Conservation (phyloP, 257 asterid species). For the Avicennia marina region DNA sequence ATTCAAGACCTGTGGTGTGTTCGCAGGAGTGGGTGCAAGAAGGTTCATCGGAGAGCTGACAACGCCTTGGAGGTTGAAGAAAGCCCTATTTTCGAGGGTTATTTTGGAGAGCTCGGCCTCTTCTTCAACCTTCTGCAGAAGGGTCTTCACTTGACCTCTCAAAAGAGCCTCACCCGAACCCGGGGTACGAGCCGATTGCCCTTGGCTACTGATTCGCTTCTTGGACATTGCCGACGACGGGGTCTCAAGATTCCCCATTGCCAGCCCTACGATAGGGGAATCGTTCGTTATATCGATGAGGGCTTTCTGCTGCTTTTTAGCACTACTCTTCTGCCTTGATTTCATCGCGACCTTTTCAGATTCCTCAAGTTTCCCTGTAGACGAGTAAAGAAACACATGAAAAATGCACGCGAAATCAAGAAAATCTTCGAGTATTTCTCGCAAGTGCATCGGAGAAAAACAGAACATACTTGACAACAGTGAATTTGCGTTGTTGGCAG, state of each 20-base stretch:
- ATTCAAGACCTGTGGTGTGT: constrained; percentile 58
- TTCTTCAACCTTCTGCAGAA: constrained; percentile 88
- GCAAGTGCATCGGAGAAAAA: too few relatives aligned
- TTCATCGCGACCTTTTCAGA: constrained; percentile 32
- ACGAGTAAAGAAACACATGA: neutral
- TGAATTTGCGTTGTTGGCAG: constrained; percentile 24
- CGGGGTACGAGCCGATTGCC: constrained; percentile 38
- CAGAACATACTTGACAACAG: constrained; percentile 29
- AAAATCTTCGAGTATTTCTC: neutral
- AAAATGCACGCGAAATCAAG: neutral
- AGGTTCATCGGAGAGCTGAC: constrained; percentile 50
- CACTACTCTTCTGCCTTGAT: constrained; percentile 37
- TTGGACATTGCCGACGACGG: constrained; percentile 79
- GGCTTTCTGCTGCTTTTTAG: constrained; percentile 27
- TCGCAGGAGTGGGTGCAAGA: constrained; percentile 84
- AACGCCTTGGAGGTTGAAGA: constrained; percentile 43
- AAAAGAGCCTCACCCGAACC: constrained; percentile 91
- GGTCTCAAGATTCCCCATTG: constrained; percentile 60
- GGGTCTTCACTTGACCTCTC: constrained; percentile 88
- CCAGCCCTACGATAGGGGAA: constrained; percentile 95
- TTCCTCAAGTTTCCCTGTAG: constrained; percentile 58
- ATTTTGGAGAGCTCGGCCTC: constrained; percentile 61
- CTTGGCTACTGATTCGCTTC: constrained; percentile 33
- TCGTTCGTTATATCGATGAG: constrained; percentile 84
- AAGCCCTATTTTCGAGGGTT: constrained; percentile 34